phyloP scores from a whole-genome alignment of 2,329 filamentous ascomycete species.

The Stromatinia cepivora region DNA sequence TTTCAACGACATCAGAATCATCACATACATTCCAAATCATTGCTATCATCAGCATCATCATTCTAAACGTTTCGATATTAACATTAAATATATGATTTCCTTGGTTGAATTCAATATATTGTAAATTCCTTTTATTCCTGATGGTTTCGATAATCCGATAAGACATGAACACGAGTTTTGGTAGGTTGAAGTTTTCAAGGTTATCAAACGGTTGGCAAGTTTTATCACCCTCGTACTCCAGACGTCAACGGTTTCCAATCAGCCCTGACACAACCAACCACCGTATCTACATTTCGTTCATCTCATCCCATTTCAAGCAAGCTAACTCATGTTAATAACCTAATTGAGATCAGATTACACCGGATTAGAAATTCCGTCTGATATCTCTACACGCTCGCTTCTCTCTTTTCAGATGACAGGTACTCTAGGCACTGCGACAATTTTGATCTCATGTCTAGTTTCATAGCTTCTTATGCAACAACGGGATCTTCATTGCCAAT shows the following conservation, averaged over 20 bases:
- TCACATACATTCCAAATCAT: background rate
- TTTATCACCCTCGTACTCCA: constrained; percentile 31
- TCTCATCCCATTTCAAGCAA: constrained; percentile 24
- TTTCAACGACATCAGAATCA: background rate
- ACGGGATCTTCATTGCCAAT: constrained; percentile 38
- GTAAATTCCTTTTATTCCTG: background rate
- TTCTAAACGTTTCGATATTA: too few species aligned
- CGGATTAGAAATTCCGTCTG: constrained; percentile 29
- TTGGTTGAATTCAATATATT: background rate
- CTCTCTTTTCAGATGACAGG: constrained; percentile 34
- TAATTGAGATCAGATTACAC: constrained; percentile 19
- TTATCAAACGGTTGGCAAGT: constrained; percentile 25
- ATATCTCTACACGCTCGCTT: constrained; percentile 26
- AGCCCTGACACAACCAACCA: constrained; percentile 17
- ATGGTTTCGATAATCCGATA: background rate
- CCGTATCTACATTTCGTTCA: constrained; percentile 11
- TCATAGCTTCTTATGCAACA: constrained; percentile 37
- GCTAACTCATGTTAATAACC: background rate
- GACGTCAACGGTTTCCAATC: constrained; percentile 36
- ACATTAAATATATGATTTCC: background rate
- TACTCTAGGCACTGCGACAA: constrained; percentile 32
- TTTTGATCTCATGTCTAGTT: constrained; percentile 38
- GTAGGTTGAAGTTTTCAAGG: background rate
- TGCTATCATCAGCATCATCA: background rate
- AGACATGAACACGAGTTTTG: background rate